Base-by-base conservation (phyloP, 2,329 filamentous ascomycete genomes). In the Stemphylium vesicarium region DNA sequence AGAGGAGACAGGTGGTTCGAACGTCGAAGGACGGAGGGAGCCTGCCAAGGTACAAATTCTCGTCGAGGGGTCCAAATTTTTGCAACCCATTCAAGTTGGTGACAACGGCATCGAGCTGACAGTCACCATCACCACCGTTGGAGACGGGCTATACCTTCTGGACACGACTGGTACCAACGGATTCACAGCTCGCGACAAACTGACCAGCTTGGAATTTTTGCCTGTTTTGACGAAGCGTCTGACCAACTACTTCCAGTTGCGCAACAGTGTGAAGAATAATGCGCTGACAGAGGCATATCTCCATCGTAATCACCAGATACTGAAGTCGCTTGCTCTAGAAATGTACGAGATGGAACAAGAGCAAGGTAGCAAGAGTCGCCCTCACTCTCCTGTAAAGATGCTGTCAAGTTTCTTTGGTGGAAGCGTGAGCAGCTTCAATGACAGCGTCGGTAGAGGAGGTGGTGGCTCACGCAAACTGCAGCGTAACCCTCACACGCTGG, bases 371-470 rank as follows among this genome's bases (percentile, higher is more conserved):
- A 87, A 86, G 0, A 90, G 91, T 69, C 83, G 94, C 9, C 87
- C 87, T 4, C 85, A 88, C n/a, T 97, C 93, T 0, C 93, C 94
- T 0, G 91, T 96, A 42, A 98, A 97, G 73, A 82, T 96, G 68
- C 81, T 98, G 13, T 96, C 93, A 0, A 96, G 84, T 68, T 85
- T 97, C 49, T 86, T 96, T 65, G 84, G 86, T 31, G 85, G 86
- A 20, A 84, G 82, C 51, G 82, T 77, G 15, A 75, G 81, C 31
- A 81, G 79, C 40, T 40, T 52, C 15, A 46, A 31, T 22, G 50
- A 37, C 5, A 54, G 39, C 18, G 31, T 50, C 15, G 46, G 46
- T 18, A 49, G 35, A 13, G 51, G 51, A 12, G 52, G 47, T 22
- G 62, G 67, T 31, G 65, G 68, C 18, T 63, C 66, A 29, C 66